Conservation (phyloP, 768 basidiomycete genomes). For the Suillus spraguei region DNA sequence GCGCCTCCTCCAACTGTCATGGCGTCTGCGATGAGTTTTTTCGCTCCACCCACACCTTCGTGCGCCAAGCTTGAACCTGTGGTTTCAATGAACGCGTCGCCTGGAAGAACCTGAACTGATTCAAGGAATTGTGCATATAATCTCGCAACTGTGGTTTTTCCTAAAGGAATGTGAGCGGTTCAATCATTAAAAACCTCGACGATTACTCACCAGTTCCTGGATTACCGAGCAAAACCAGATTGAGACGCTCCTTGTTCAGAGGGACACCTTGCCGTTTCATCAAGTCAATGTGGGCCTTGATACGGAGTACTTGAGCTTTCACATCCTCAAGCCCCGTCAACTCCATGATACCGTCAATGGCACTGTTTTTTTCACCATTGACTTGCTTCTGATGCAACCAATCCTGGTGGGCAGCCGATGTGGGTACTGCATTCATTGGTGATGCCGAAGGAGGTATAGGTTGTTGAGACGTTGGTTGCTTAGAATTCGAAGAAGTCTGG, state of each 20-base stretch:
- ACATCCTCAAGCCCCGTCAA: slow-evolving; percentile 73
- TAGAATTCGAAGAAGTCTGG: slow-evolving; percentile 3
- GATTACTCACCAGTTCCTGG: slow-evolving; percentile 65
- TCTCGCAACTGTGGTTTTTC: slow-evolving; percentile 71
- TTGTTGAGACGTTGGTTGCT: not conserved
- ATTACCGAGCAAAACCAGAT: slow-evolving; percentile 66
- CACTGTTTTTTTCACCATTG: slow-evolving; percentile 50
- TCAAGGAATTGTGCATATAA: slow-evolving; percentile 64
- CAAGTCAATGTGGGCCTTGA: slow-evolving; percentile 61
- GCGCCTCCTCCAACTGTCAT: slow-evolving; percentile 59
- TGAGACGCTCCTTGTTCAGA: slow-evolving; percentile 58
- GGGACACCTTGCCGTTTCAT: slow-evolving; percentile 54
- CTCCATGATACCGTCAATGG: slow-evolving; percentile 69
- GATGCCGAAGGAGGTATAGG: not conserved
- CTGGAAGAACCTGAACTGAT: slow-evolving; percentile 55
- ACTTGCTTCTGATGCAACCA: slow-evolving; percentile 63
- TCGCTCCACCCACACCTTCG: slow-evolving; percentile 55
- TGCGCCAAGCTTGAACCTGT: slow-evolving; percentile 61
- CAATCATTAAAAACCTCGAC: not conserved
- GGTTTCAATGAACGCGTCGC: slow-evolving; percentile 57
- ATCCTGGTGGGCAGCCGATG: slow-evolving; percentile 43
- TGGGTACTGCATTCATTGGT: not conserved
- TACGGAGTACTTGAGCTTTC: slow-evolving; percentile 57
- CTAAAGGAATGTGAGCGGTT: slow-evolving; percentile 30
- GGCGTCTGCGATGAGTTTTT: slow-evolving; percentile 50